Evolutionary conservation across 495 filamentous ascomycete genomes (phyloP), one percentile per base, ranked within the genome.

Genomic region (Penicillium antarcticum): DNA sequence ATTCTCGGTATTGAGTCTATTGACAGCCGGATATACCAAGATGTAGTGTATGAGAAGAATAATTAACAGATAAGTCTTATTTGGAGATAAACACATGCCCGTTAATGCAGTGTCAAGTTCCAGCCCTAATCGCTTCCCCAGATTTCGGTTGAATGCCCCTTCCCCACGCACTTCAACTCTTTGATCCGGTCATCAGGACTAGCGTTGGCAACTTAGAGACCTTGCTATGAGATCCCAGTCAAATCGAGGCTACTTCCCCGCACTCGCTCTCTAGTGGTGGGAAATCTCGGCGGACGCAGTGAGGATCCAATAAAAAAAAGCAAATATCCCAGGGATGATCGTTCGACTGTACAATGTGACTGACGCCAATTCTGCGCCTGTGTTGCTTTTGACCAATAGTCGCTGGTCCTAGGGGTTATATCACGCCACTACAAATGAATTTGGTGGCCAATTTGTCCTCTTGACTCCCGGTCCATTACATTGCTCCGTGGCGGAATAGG

Each of bases 401-500:
- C 39, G 4, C 33, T 48, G 24, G 43, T 16, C 9, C 2, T 36
- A 7, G n/a, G 7, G 19, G 14, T 7, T 37, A 7, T 19, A 31
- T 14, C 40, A 43, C 31, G 39, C 48, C 39, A 31, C 39, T 34
- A 2, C 8, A 19, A 19, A 6, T 23, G 14, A 38, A 29, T 38
- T 6, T 14, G 3, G 31, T 36, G 26, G 2, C 19, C 39, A 49
- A 38, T 21, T 49, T 46, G 29, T 43, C 26, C 11, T 18, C 51
- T 60, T 53, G 8, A 53, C 26, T n/a, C 45, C 45, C 39, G 52
- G 24, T 44, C 16, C 19, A 51, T 31, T 19, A 7, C 38, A 49
- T 45, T 29, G 26, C 35, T 52, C 60, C 60, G 60, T 63, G 60
- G 31, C 60, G 19, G 45, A 57, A 57, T 50, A 47, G 53, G 57